Conservation (phyloP, 1,284 basidiomycete species). For the Boletus smithii region DNA sequence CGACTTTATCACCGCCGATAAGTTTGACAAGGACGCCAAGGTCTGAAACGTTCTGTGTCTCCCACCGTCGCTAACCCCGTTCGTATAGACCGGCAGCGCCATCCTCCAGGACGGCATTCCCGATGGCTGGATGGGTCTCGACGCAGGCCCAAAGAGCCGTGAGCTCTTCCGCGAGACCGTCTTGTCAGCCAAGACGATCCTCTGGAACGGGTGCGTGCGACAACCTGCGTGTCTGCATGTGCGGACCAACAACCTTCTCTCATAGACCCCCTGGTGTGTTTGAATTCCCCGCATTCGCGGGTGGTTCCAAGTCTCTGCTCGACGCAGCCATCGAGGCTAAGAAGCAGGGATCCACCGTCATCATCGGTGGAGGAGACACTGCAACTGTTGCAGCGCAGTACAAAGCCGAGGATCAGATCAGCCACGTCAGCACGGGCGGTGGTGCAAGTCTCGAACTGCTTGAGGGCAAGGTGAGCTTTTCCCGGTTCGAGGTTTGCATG, state of each 20-base stretch:
- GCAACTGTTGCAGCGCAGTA: constrained; percentile 88
- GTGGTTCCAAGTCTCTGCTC: constrained; percentile 83
- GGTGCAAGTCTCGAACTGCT: constrained; percentile 94
- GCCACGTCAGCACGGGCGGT: constrained; percentile 96
- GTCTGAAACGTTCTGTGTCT: constrained; percentile 39
- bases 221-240: not conserved
- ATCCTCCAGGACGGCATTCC: constrained; percentile 88
- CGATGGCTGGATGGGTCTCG: constrained; percentile 93
- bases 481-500: not conserved
- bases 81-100: constrained; percentile 62
- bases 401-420: constrained; percentile 81
- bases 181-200: constrained; percentile 89
- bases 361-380: constrained; percentile 92
- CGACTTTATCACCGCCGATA: constrained; percentile 93
- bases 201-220: constrained; percentile 85
- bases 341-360: constrained; percentile 84
- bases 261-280: constrained; percentile 93
- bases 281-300: constrained; percentile 91
- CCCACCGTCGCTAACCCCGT: constrained; percentile 11
- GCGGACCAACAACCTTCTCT: not conserved
- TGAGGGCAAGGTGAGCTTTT: constrained; percentile 81
- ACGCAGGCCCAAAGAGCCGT: constrained; percentile 80
- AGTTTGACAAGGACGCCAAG: constrained; percentile 91
- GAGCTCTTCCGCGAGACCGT: constrained; percentile 82
- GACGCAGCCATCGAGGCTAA: constrained; percentile 89